A percentile compares a stretch with the other conserved stretches of the same genome.
Evolutionary conservation across 192 early-diverging fungal genomes (phyloP).

Genomic region (Lobosporangium transversale): DNA sequence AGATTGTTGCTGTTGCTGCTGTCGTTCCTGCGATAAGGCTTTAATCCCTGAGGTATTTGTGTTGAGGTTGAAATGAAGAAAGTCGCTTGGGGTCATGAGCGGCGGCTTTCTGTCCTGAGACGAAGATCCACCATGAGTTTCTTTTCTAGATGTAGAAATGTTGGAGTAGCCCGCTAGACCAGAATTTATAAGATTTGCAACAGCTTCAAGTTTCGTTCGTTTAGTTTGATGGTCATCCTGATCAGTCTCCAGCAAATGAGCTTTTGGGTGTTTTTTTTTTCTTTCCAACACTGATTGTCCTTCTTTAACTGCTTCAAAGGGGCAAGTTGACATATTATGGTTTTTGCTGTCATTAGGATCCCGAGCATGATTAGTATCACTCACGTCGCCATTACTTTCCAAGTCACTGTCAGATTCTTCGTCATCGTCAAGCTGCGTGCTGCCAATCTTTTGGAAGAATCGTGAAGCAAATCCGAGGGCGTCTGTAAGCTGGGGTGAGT

Average conservation of each 20-base stretch:
- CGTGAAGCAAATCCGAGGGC: slow-evolving; percentile 44
- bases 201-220: slow-evolving; percentile 31
- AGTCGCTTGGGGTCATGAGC: slow-evolving; percentile 1
- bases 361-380: no score
- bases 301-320: no score
- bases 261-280: slow-evolving; percentile 6
- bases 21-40: not conserved
- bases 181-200: slow-evolving; percentile 35
- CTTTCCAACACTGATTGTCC: no score
- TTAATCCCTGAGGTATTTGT: not conserved
- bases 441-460: slow-evolving; percentile 51
- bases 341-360: no score
- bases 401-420: slow-evolving; percentile 9
- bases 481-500: slow-evolving; percentile 30
- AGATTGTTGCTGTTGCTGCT: not conserved
- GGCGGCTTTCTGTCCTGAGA: not conserved
- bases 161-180: slow-evolving; percentile 9
- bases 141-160: not conserved
- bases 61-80: slow-evolving; percentile 29
- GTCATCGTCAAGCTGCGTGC: slow-evolving; percentile 25
- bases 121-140: no score
- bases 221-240: slow-evolving; percentile 27
- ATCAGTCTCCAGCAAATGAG: not conserved
- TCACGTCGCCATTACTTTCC: not conserved
- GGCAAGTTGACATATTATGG: no score